phyloP scores from a whole-genome alignment of 495 filamentous ascomycete species.

The Penicillium bialowiezense region DNA sequence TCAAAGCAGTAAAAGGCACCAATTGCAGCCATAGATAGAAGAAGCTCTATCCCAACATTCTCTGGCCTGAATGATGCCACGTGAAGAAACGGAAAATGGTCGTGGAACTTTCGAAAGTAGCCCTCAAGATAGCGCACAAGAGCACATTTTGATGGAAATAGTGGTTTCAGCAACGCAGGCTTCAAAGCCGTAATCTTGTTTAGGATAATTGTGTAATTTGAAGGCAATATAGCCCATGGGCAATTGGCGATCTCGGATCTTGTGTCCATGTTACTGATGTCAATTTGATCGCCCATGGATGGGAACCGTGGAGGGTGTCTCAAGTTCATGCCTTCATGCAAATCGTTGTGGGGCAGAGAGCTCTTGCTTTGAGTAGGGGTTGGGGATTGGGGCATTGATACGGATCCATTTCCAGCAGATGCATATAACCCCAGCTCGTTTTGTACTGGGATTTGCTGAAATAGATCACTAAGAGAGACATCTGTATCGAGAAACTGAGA shows the following conservation, averaged over 20 bases:
- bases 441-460: not conserved
- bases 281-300: not conserved
- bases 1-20: constrained; percentile 11
- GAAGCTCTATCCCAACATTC: not conserved
- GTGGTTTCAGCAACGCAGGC: not conserved
- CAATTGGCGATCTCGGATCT: not conserved
- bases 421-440: not conserved
- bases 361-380: too few species aligned
- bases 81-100: constrained; percentile 10
- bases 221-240: not conserved
- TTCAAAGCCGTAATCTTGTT: not conserved
- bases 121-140: constrained; percentile 9
- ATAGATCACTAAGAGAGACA: constrained; percentile 2
- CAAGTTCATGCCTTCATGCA: not conserved
- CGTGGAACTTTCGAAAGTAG: constrained; percentile 8
- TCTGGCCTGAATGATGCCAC: not conserved
- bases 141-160: constrained; percentile 2
- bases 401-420: not conserved
- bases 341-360: not conserved
- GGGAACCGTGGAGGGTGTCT: constrained; percentile 1
- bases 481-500: constrained; percentile 7
- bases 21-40: constrained; percentile 2
- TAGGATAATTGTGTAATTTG: not conserved
- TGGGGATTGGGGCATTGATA: too few species aligned
- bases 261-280: constrained; percentile 1